Evolutionary conservation across 1,284 basidiomycete species (phyloP), one percentile per base, ranked within the genome.

Genomic region (Retiboletus flavoniger): DNA sequence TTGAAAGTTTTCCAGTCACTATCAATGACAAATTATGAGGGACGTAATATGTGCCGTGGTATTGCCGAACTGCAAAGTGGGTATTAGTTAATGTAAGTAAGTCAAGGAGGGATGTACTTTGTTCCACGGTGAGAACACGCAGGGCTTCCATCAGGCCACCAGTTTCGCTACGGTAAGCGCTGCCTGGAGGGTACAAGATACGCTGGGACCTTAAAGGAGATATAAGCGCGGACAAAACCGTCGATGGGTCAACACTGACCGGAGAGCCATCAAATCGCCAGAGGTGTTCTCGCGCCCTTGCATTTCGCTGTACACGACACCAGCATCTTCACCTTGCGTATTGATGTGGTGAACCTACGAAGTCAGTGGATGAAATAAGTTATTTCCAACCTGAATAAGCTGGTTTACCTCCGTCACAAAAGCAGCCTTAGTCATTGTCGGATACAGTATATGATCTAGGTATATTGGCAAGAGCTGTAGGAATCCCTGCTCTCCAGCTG

Each of bases 231-330:
- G 21, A 46, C 8, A 10, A 35, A 21, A 26, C 42, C 40, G 16
- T 38, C 42, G 26, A 26, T 14, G 40, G 41, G 34, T 32, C 13
- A 40, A 47, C 10, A 74, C 78, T 53, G 63, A 93, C 92, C 83
- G 76, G 42, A 96, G 80, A 47, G 87, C 85, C 90, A 98, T 95
- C 40, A 98, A 77, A 75, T 98, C 94, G 13, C 84, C 87, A 0
- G 91, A 84, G 5, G 91, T 93, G 67, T 98, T 98, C 75, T 99
- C 91, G 46, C 96, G 82, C 1, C 94, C 97, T 75, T 99, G 96
- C 97, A 99, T 99, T 75, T 96, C 92, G 63, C 89, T 93, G 71
- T 95, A 98, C 28, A 99, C 97, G 3, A 99, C 97, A 44, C 97
- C 97, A 10, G 93, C 91, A 67, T 99, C 87, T 65, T 96, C 85